Evolutionary conservation across 768 basidiomycete species (phyloP), one percentile per base, ranked within the genome.

Genomic region (Hortiboletus flavorubellus): DNA sequence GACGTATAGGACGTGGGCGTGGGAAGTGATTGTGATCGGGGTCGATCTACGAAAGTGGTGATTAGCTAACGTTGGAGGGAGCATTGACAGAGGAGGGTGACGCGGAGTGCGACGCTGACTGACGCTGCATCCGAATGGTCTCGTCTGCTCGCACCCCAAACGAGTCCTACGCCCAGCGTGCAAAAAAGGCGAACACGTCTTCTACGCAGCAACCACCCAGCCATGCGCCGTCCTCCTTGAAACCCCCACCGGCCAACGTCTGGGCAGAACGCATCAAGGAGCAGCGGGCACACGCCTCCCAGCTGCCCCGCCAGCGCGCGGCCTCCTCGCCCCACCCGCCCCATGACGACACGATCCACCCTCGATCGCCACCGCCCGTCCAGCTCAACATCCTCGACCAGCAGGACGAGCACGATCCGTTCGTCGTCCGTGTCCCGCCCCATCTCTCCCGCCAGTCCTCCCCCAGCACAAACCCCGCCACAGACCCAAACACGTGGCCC

Each of bases 111-210:
- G 57, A 68, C 64, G n/a, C 47, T 46, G 54, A 55, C 66, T 57
- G 66, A 55, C 53, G 60, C 64, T 53, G 58, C 53, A 33, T 58
- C 46, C 41, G 63, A 68, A 71, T 71, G 70, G 60, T 64, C 62
- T 73, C 69, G 59, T 71, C 63, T 45, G 63, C 67, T 53, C 71
- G 71, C 49, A 69, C 68, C 41, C 74, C 74, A 59, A 67, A 75
- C 53, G 75, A 83, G 46, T 86, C 85, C 30, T 87, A 86, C 59
- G 81, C 81, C 37, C 76, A 82, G 47, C 77, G 76, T 43, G 80
- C 78, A 55, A 80, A 76, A 70, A 79, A 75, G 63, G 78, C 78
- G 49, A 61, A 48, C 46, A 40, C 55, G 41, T 55, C 64, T 29
- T 40, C 61, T 8, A 15, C 35, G 33, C 5, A 33, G 47, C 63